A percentile compares a stretch with the other conserved stretches of the same genome.
Conservation (phyloP, 192 early-diverging fungal species). For the Coemansia sp. region DNA sequence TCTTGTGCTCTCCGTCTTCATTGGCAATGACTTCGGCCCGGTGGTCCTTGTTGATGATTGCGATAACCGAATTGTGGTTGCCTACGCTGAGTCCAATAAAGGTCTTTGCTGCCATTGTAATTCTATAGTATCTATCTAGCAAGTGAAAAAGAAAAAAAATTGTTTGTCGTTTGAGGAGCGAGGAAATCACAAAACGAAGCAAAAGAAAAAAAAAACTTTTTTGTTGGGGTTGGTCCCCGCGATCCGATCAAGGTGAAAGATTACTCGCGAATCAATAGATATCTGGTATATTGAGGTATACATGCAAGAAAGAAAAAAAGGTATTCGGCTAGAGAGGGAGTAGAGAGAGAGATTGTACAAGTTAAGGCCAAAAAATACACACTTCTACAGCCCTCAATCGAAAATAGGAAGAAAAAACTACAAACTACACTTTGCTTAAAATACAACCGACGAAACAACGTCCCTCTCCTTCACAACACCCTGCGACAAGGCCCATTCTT, state of each 20-base stretch:
- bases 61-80: constrained; percentile 79
- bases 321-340: background rate
- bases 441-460: background rate
- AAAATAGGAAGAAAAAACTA: background rate
- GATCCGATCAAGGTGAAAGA: background rate
- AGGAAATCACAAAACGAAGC: background rate
- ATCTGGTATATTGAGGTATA: background rate
- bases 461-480: background rate
- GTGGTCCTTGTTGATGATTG: constrained; percentile 74
- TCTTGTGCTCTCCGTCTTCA: constrained; percentile 96
- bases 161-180: background rate
- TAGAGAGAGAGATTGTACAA: background rate
- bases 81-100: constrained; percentile 84
- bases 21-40: constrained; percentile 89
- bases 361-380: constrained; percentile 6
- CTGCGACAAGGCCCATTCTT: background rate
- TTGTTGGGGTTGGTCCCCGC: constrained; percentile 1
- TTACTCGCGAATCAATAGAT: too few species aligned
- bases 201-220: constrained; percentile 3
- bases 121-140: constrained; percentile 2
- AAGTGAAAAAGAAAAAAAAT: background rate
- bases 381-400: background rate
- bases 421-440: background rate
- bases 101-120: constrained; percentile 27
- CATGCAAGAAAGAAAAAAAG: background rate